Evolutionary conservation across 2,329 filamentous ascomycete genomes (phyloP).

Genomic region (Xylariomycetidae sp.): DNA sequence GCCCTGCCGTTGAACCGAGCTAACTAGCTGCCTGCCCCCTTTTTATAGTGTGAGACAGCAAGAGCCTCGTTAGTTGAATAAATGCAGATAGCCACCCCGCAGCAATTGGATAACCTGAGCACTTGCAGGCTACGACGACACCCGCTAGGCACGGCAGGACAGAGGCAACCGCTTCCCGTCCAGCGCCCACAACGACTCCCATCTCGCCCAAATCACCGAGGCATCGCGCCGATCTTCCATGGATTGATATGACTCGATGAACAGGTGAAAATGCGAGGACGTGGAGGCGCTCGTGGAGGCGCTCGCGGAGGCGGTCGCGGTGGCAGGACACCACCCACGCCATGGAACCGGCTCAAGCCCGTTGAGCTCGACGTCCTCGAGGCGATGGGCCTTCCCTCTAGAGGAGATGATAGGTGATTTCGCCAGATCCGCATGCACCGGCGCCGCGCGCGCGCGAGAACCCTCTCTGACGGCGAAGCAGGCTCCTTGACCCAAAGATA

Average conservation of each 20-base stretch:
- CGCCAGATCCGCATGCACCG: conserved; percentile 5
- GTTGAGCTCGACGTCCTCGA: conserved; percentile 72
- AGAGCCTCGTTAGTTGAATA: too few species aligned
- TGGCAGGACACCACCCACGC: conserved; percentile 40
- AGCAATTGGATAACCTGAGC: too few species aligned
- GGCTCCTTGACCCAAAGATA: conserved; percentile 65
- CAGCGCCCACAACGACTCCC: neutral
- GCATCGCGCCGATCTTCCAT: neutral
- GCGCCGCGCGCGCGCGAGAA: neutral
- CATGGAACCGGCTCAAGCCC: conserved; percentile 68
- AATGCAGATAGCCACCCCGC: too few species aligned
- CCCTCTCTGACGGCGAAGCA: conserved; percentile 24
- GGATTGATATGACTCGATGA: conserved; percentile 26
- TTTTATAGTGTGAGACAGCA: too few species aligned
- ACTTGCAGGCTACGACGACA: too few species aligned
- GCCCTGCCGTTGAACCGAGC: too few species aligned
- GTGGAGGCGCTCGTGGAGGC: conserved; percentile 21
- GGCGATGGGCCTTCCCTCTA: conserved; percentile 78
- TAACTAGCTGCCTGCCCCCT: too few species aligned
- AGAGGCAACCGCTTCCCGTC: neutral
- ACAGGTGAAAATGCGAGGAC: conserved; percentile 29
- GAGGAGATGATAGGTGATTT: conserved; percentile 74
- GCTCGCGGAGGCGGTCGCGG: conserved; percentile 18
- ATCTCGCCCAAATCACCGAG: neutral
- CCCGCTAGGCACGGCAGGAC: too few species aligned